A percentile compares a stretch with the other conserved stretches of the same genome.
Conservation (phyloP, 495 filamentous ascomycete species). For the Choiromyces venosus region DNA sequence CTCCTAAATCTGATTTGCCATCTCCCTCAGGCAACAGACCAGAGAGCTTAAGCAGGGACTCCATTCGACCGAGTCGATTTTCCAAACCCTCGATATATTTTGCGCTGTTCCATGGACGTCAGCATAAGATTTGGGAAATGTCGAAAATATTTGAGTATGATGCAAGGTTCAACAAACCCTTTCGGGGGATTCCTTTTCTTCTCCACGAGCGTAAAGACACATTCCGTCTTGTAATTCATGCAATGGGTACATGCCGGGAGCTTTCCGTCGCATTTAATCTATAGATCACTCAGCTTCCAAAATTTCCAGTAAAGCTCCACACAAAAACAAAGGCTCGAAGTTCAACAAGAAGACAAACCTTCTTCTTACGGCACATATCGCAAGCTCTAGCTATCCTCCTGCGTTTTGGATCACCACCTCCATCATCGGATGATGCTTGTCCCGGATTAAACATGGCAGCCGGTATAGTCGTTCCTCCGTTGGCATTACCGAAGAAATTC, state of each 20-base stretch:
- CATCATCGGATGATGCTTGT: conserved; percentile 50
- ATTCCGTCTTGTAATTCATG: conserved; percentile 96
- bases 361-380: conserved; percentile 99
- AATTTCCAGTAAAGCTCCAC: neutral
- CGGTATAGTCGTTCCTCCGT: conserved; percentile 42
- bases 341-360: conserved; percentile 45
- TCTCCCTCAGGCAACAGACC: conserved; percentile 82
- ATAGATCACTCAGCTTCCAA: conserved; percentile 9
- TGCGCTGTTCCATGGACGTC: conserved; percentile 52
- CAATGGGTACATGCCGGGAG: conserved; percentile 93
- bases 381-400: conserved; percentile 92
- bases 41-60: conserved; percentile 77
- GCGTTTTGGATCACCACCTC: conserved; percentile 79
- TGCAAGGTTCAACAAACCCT: conserved; percentile 56
- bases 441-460: conserved; percentile 45
- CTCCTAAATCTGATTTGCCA: conserved; percentile 77
- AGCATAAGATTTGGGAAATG: conserved; percentile 17
- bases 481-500: conserved; percentile 33
- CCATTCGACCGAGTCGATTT: conserved; percentile 90
- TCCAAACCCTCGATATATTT: conserved; percentile 98
- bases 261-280: conserved; percentile 97
- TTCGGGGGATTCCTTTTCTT: conserved; percentile 98
- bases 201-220: conserved; percentile 94
- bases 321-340: neutral
- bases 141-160: conserved; percentile 24